A percentile compares a stretch with the other conserved stretches of the same genome.
phyloP scores from a whole-genome alignment of 805 yeast genomes.

The Yarrowia hollandica region DNA sequence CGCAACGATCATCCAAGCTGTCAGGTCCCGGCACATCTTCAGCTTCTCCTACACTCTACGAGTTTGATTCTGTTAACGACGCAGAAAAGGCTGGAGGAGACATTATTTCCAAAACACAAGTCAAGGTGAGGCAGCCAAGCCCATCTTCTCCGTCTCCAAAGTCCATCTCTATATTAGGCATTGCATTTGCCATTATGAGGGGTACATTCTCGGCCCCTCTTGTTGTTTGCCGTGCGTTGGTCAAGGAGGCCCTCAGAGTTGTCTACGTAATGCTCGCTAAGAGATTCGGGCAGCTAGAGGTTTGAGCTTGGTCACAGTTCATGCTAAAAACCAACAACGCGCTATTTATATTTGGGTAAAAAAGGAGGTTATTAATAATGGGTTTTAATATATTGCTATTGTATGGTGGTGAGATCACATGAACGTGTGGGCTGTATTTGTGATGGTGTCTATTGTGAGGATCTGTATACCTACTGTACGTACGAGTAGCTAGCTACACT shows the following conservation, averaged over 20 bases:
- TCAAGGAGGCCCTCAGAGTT: conserved; percentile 11
- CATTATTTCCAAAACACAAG: conserved; percentile 17
- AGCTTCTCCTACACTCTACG: conserved; percentile 18
- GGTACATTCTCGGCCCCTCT: conserved; percentile 21
- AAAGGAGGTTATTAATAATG: background rate
- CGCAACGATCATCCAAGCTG: background rate
- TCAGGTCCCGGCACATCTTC: conserved; percentile 25
- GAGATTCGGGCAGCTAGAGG: conserved; percentile 23
- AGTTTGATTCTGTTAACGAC: conserved; percentile 23
- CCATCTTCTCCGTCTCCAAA: conserved; percentile 16
- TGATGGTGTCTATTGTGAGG: background rate
- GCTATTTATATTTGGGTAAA: conserved; percentile 26
- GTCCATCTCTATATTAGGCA: conserved; percentile 13
- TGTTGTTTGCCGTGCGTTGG: conserved; percentile 11
- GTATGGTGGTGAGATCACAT: background rate
- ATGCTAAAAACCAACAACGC: conserved; percentile 4
- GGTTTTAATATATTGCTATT: conserved; percentile 3
- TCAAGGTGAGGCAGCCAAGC: conserved; percentile 6
- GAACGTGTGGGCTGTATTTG: background rate
- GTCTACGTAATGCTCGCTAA: conserved; percentile 20
- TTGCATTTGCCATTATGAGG: conserved; percentile 23
- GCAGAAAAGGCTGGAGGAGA: conserved; percentile 30
- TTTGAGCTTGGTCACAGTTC: background rate
- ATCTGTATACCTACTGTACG: too few relatives aligned
- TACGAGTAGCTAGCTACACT: too few relatives aligned